phyloP scores from a whole-genome alignment of 345 rosid species.

The Eucalyptus urophylla region DNA sequence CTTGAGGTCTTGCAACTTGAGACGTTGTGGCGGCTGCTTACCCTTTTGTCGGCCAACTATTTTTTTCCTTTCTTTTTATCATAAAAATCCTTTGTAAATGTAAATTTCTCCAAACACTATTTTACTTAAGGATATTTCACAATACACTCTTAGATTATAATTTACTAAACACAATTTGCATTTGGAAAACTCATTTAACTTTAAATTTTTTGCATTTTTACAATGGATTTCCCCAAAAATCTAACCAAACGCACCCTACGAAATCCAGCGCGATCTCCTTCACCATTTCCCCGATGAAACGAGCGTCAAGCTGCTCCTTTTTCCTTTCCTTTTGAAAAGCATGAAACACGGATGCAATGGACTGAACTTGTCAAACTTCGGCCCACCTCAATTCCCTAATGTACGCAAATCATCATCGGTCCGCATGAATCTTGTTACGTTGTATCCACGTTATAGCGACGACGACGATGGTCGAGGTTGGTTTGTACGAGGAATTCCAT shows the following conservation, averaged over 20 bases:
- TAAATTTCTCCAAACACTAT: too few species aligned
- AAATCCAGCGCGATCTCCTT: background rate
- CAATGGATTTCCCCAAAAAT: accelerated
- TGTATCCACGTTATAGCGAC: background rate
- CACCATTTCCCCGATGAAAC: background rate
- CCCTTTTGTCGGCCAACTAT: accelerated
- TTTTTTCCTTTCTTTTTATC: too few species aligned
- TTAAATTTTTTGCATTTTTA: accelerated
- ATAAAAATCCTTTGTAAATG: too few species aligned
- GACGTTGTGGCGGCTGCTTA: accelerated
- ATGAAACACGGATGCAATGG: background rate
- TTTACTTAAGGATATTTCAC: too few species aligned
- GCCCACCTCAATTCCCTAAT: background rate
- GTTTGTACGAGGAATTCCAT: background rate
- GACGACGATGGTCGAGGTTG: background rate
- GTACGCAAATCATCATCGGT: background rate
- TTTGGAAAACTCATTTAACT: too few species aligned
- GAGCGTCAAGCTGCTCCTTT: background rate
- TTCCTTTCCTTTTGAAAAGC: background rate
- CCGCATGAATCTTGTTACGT: background rate
- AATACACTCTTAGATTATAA: too few species aligned
- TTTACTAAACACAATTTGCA: too few species aligned
- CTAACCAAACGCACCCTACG: too few species aligned
- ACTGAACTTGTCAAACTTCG: background rate
- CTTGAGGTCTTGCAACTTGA: too few species aligned